A percentile compares a stretch with the other conserved stretches of the same genome.
Evolutionary conservation across 805 yeast genomes (phyloP).

Genomic region (Pichia heedii): DNA sequence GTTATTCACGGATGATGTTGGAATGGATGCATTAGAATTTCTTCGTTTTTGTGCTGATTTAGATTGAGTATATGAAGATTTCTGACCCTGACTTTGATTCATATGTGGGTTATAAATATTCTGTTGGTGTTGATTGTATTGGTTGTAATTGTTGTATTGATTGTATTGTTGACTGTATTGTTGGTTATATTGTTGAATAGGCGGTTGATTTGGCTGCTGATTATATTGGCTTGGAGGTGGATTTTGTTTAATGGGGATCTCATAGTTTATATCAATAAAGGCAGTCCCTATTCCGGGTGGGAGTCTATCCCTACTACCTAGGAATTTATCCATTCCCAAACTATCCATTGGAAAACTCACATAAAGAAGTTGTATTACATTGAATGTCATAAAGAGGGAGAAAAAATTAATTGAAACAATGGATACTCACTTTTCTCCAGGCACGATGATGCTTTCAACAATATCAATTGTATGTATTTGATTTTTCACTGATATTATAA

Average conservation of each 20-base stretch:
- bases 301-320: background rate
- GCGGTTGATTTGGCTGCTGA: background rate
- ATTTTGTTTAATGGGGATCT: constrained; percentile 26
- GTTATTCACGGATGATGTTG: constrained; percentile 25
- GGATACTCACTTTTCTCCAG: no score
- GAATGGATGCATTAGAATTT: constrained; percentile 7
- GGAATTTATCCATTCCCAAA: background rate
- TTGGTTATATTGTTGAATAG: background rate
- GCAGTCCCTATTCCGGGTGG: constrained; percentile 22
- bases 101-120: constrained; percentile 1
- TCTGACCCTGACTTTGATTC: background rate
- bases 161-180: background rate
- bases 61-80: no score
- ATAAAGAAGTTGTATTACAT: no score
- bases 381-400: no score
- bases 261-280: constrained; percentile 36
- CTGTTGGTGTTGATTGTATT: background rate
- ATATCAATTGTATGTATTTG: no score
- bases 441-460: no score
- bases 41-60: constrained; percentile 2
- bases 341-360: no score
- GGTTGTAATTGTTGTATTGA: background rate
- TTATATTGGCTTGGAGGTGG: constrained; percentile 5
- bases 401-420: no score
- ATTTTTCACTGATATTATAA: no score